Evolutionary conservation across 169 alveolate genomes (phyloP), one percentile per base, ranked within the genome.

Genomic region (Blepharisma undulans): DNA sequence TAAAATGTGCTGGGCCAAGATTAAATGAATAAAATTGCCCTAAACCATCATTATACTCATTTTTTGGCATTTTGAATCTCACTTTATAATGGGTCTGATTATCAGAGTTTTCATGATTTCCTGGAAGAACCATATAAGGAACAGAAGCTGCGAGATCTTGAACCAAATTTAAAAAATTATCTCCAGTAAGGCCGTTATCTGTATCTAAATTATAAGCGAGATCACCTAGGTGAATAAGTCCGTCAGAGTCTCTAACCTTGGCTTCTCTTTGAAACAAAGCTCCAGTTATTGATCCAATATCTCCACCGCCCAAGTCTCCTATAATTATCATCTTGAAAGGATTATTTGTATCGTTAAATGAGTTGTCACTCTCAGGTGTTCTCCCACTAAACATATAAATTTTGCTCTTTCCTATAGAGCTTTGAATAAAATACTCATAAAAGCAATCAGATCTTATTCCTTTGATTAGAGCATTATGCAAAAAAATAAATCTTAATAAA

Each of bases 101-200:
- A 22, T 32, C 34, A 22, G 33, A 33, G 12, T 22, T 32, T 25
- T 84, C 89, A 60, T 84, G 89, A 76, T 84, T 84, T 22, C 89
- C 89, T 36, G 74, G 89, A 4, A 59, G 30, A n/a, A 60, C 77
- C 89, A 84, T 84, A 60, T 84, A 84, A 21, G 89, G 89, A 22
- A 25, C 7, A 22, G 27, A 2, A 8, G 89, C 27, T 2, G 89
- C 74, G 12, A 84, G 27, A n/a, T 76, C 77, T 30, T 34, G 34
- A 36, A 84, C 36, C n/a, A 36, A 21, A 36, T 84, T 60, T 36
- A 84, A 27, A 22, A 36, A 59, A 21, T 60, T 61, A 25, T 84
- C 89, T 21, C 89, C 89, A 7, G 22, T 36, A 33, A 22, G 22
- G 7, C 89, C 89, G n/a, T 84, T 59, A 21, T 36, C 22, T n/a